These are phyloP conservation scores for Hapsidospora chrysogenum DNA, from an alignment of 495 filamentous ascomycete genomes.

Conservation along the genomic window DNA sequence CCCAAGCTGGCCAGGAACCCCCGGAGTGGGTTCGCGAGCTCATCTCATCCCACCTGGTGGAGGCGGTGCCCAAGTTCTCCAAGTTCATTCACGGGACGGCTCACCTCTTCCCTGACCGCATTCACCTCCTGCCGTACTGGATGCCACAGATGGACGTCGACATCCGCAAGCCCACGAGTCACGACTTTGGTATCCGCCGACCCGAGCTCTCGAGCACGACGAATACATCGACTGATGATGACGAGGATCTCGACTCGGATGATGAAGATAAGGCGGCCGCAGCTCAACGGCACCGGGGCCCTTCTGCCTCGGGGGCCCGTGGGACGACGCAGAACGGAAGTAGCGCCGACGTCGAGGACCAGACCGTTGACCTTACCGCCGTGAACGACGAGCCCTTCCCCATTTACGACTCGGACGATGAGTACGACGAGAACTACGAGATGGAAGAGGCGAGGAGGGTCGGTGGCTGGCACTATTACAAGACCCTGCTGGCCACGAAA, in stretches of 20 bases:
- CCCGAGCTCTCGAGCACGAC: constrained; percentile 54
- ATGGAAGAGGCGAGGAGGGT: constrained; percentile 57
- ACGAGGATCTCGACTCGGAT: constrained; percentile 44
- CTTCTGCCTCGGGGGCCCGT: neutral
- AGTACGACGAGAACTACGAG: constrained; percentile 45
- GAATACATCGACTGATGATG: constrained; percentile 61
- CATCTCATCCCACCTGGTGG: constrained; percentile 82
- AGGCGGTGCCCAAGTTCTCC: constrained; percentile 96
- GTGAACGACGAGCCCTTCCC: constrained; percentile 53
- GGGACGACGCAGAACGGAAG: constrained; percentile 8
- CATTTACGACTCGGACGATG: constrained; percentile 84
- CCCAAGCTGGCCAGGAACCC: constrained; percentile 89
- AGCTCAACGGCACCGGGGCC: no score
- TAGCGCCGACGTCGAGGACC: constrained; percentile 29
- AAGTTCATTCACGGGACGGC: constrained; percentile 97
- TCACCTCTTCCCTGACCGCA: constrained; percentile 68
- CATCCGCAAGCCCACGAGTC: constrained; percentile 80
- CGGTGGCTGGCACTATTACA: constrained; percentile 55
- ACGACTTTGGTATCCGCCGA: constrained; percentile 76
- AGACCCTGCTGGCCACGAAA: constrained; percentile 26
- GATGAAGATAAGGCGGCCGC: constrained; percentile 29
- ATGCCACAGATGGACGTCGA: constrained; percentile 96
- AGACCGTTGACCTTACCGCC: constrained; percentile 26
- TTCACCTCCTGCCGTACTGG: constrained; percentile 90
- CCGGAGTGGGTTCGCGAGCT: constrained; percentile 92